Conservation (phyloP, 2,329 filamentous ascomycete species). For the Alternaria atra region DNA sequence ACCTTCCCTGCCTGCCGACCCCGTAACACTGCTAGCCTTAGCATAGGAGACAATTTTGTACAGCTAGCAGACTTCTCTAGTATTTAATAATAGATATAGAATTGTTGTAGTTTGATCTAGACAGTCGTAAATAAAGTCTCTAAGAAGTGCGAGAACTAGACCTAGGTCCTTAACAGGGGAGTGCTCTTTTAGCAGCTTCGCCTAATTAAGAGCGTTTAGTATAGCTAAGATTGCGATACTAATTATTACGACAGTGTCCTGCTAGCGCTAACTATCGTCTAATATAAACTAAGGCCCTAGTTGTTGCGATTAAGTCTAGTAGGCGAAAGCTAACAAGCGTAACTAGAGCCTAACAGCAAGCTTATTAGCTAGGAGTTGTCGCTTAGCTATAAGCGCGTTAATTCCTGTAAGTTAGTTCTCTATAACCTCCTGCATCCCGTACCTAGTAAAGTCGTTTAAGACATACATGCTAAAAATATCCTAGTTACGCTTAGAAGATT, state of each 20-base stretch:
- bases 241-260: conserved; percentile 14
- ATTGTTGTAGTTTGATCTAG: conserved; percentile 1
- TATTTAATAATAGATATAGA: conserved; percentile 3
- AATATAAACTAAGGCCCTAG: conserved; percentile 13
- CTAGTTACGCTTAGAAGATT: conserved; percentile 13
- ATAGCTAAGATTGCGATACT: conserved; percentile 16
- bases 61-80: conserved; percentile 6
- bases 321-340: conserved; percentile 15
- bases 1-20: no score
- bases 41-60: conserved; percentile 9
- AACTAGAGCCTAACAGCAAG: conserved; percentile 17
- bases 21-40: conserved; percentile 1
- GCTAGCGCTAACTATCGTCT: conserved; percentile 14
- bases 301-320: conserved; percentile 10
- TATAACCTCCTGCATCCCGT: conserved; percentile 12
- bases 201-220: conserved; percentile 19
- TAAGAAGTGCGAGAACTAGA: conserved; percentile 17
- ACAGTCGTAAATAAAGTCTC: conserved; percentile 13
- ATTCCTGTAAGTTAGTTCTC: conserved; percentile 10
- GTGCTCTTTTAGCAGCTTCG: conserved; percentile 13
- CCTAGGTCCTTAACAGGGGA: conserved; percentile 20
- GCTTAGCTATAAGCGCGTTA: conserved; percentile 13
- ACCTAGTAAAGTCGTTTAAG: conserved; percentile 18
- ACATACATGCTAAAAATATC: conserved; percentile 17
- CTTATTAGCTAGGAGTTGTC: not conserved